A percentile compares a stretch with the other conserved stretches of the same genome.
These are phyloP conservation scores for Grifola frondosa DNA, from an alignment of 1,284 basidiomycete species.

Conservation along the genomic window DNA sequence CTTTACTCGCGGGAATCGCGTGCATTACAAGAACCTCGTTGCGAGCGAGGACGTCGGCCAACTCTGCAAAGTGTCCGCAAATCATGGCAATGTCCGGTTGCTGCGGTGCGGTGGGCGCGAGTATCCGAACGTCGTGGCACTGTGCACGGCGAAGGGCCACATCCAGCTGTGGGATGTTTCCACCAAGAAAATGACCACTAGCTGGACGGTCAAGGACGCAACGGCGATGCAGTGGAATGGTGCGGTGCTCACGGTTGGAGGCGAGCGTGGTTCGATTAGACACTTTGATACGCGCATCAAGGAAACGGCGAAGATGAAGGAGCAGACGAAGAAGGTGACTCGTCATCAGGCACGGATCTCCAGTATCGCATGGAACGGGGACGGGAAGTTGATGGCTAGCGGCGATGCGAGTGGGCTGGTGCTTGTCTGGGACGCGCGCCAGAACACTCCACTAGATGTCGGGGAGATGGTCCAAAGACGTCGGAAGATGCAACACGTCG, in stretches of 20 bases:
- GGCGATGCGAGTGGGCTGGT: conserved; percentile 52
- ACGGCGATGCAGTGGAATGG: conserved; percentile 50
- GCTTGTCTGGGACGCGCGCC: conserved; percentile 52
- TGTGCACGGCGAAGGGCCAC: conserved; percentile 47
- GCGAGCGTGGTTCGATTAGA: conserved; percentile 47
- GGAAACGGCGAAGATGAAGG: conserved; percentile 48
- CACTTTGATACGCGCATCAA: conserved; percentile 53
- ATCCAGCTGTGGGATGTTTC: conserved; percentile 54
- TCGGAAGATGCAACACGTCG: conserved; percentile 43
- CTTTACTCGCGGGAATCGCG: conserved; percentile 51
- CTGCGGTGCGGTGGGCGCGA: conserved; percentile 43
- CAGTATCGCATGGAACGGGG: conserved; percentile 49
- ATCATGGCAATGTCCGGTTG: conserved; percentile 43
- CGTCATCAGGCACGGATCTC: conserved; percentile 50
- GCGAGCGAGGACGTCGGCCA: conserved; percentile 45
- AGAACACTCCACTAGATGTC: conserved; percentile 49
- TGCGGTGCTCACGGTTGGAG: conserved; percentile 46
- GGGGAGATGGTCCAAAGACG: conserved; percentile 52
- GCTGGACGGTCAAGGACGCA: conserved; percentile 45
- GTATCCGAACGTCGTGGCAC: conserved; percentile 41
- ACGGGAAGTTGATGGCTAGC: conserved; percentile 50
- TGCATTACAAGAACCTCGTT: conserved; percentile 50
- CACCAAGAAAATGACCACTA: conserved; percentile 43
- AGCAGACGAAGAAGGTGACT: conserved; percentile 47
- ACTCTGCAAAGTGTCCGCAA: conserved; percentile 49